phyloP scores from a whole-genome alignment of 2,329 filamentous ascomycete species.

The Fusarium sororula region DNA sequence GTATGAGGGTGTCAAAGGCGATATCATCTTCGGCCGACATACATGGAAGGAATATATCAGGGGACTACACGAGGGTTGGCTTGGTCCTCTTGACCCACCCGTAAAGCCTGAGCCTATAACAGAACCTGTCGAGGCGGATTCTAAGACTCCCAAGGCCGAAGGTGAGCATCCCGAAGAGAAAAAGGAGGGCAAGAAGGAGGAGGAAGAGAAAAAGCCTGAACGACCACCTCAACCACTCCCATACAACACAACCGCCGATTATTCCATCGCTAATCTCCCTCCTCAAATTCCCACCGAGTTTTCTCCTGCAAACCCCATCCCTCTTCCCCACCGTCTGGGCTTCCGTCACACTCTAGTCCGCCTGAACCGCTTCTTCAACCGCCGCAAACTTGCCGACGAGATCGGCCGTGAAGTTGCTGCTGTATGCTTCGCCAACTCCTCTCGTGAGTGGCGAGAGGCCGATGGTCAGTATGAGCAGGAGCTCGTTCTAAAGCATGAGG shows the following conservation, averaged over 20 bases:
- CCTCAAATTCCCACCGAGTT: constrained; percentile 74
- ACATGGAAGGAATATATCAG: constrained; percentile 98
- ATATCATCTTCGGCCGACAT: constrained; percentile 88
- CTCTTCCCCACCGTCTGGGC: constrained; percentile 89
- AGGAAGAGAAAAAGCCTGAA: constrained; percentile 64
- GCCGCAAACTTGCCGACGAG: constrained; percentile 83
- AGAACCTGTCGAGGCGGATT: constrained; percentile 37
- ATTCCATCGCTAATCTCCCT: constrained; percentile 72
- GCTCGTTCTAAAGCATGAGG: constrained; percentile 72
- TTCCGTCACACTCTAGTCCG: constrained; percentile 90
- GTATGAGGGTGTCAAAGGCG: constrained; percentile 79
- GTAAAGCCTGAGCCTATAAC: constrained; percentile 42
- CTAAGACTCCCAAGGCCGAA: constrained; percentile 33
- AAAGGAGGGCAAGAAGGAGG: constrained; percentile 47
- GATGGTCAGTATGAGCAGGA: constrained; percentile 55
- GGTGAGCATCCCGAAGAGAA: constrained; percentile 48
- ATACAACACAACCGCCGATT: constrained; percentile 78
- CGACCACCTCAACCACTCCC: constrained; percentile 72
- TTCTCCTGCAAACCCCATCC: constrained; percentile 75
- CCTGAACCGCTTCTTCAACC: constrained; percentile 87
- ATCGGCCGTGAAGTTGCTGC: constrained; percentile 89
- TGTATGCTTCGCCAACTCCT: constrained; percentile 73
- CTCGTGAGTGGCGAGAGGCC: constrained; percentile 60
- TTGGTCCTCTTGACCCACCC: constrained; percentile 81
- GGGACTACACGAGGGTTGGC: constrained; percentile 94